Base-by-base conservation (phyloP, 2,329 filamentous ascomycete species). In the Chaetomiaceae sp. region DNA sequence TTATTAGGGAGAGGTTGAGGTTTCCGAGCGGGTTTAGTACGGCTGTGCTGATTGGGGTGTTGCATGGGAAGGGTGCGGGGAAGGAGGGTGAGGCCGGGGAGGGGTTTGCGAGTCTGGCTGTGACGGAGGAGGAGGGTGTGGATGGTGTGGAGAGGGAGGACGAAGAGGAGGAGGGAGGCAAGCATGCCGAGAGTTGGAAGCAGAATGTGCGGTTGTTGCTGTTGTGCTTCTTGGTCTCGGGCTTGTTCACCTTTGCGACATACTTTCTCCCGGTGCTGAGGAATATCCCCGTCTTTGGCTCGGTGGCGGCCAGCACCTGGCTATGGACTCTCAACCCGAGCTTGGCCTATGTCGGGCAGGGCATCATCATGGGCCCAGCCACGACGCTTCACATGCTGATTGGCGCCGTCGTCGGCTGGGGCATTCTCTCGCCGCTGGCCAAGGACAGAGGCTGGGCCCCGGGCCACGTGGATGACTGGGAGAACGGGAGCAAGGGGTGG, bases 11-110 rank as follows among this genome's bases (percentile, higher is more conserved):
- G 71, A 87, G 91, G 65, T 71, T 99, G 51, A 93, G 88, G 64
- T 99, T 99, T 60, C 93, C 93, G 0, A 95, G 89, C 61, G 93
- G 93, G 1, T 97, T 95, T 49, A 95, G 93, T 43, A 97, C 93
- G 2, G 93, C 93, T 0, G 78, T 97, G 17, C 85, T 99, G 73
- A 96, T 99, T 58, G 83, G 84, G 3, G 89, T 97, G 2, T 72
- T 99, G 10, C 92, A 97, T 67, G 89, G 89, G 35, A 45, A 45
- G 51, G 30, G 7, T 12, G 14, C 10, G 4, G 2, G 10, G 25
- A 27, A 12, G 10, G 30, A 33, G 30, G 30, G 42, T 33, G 19
- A 38, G n/a, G 40, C 46, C 1, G 41, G 48, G 5, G 56, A 55
- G 12, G 62, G 58, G 20, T 66, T 64, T 56, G 64, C 62, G 30